Conservation (phyloP, 257 asterid species). For the Penstemon newberryi region DNA sequence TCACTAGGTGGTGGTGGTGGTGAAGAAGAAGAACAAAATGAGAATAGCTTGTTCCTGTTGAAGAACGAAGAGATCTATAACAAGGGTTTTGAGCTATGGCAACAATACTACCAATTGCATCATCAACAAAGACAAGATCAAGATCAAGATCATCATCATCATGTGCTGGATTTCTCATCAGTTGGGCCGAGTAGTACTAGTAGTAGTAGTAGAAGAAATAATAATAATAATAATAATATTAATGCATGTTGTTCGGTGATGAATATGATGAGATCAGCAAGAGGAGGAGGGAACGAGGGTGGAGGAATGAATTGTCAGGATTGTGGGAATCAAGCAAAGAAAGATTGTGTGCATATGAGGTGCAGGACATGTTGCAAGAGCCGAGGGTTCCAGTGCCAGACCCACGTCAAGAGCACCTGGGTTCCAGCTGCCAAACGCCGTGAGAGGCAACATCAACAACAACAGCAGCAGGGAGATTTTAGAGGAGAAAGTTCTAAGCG, state of each 20-base stretch:
- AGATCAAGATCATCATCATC: conserved; percentile 21
- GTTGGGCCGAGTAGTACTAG: too few relatives aligned
- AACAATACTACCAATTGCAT: conserved; percentile 55
- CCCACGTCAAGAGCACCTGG: conserved; percentile 75
- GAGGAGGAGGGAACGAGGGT: conserved; percentile 29
- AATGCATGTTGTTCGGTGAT: conserved; percentile 9
- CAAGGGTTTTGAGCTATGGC: conserved; percentile 94
- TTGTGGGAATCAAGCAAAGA: conserved; percentile 73
- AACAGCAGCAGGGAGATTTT: conserved; percentile 5
- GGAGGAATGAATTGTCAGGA: conserved; percentile 50
- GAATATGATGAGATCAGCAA: conserved; percentile 23
- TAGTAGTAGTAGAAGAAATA: neutral
- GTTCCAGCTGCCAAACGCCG: conserved; percentile 63
- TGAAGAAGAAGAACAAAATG: too few relatives aligned
- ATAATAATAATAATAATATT: neutral
- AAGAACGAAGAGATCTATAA: conserved; percentile 61
- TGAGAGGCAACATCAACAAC: conserved; percentile 53
- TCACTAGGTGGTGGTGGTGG: conserved; percentile 46
- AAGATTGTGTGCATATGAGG: conserved; percentile 58
- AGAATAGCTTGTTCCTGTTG: conserved; percentile 2
- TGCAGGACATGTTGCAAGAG: conserved; percentile 70
- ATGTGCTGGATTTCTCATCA: conserved; percentile 22
- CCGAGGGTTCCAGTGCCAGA: conserved; percentile 57
- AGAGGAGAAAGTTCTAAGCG: conserved; percentile 31
- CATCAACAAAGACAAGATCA: conserved; percentile 37